These are phyloP conservation scores for Pichia terricola DNA, from an alignment of 1,139 yeast genomes.

Conservation along the genomic window DNA sequence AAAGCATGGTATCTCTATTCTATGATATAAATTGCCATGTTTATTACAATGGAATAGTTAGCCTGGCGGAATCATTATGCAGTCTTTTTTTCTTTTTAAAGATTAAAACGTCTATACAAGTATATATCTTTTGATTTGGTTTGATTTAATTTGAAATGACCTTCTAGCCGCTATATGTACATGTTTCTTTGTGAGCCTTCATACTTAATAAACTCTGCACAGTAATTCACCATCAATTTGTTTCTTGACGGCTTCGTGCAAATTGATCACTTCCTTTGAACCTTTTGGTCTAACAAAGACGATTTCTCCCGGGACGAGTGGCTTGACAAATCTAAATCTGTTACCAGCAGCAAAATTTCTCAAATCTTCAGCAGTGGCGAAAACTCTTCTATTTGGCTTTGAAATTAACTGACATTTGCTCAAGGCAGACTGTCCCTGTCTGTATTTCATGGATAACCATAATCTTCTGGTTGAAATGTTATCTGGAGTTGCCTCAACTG, in stretches of 20 bases:
- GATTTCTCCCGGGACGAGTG: slow-evolving; percentile 85
- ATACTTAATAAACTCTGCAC: slow-evolving; percentile 52
- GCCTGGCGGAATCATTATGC: too few species aligned
- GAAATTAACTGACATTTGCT: slow-evolving; percentile 65
- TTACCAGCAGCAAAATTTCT: slow-evolving; percentile 69
- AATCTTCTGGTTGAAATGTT: slow-evolving; percentile 78
- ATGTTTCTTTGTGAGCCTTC: too few species aligned
- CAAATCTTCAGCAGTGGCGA: slow-evolving; percentile 54
- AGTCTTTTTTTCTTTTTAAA: too few species aligned
- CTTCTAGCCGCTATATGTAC: too few species aligned
- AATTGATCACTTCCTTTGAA: slow-evolving; percentile 53
- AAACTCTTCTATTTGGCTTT: slow-evolving; percentile 74
- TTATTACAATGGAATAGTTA: too few species aligned
- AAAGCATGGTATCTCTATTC: too few species aligned
- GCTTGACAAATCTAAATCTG: slow-evolving; percentile 64
- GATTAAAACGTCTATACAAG: too few species aligned
- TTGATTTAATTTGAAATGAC: too few species aligned
- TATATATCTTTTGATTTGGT: too few species aligned
- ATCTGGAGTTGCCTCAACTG: slow-evolving; percentile 79
- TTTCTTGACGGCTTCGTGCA: slow-evolving; percentile 77
- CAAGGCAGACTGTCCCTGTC: slow-evolving; percentile 71
- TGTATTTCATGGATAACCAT: slow-evolving; percentile 88
- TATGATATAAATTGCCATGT: too few species aligned
- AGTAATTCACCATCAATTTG: slow-evolving; percentile 69
- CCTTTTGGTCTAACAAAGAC: slow-evolving; percentile 51